These are phyloP conservation scores for Trapa incisa DNA, from an alignment of 345 rosid genomes.

Conservation along the genomic window DNA sequence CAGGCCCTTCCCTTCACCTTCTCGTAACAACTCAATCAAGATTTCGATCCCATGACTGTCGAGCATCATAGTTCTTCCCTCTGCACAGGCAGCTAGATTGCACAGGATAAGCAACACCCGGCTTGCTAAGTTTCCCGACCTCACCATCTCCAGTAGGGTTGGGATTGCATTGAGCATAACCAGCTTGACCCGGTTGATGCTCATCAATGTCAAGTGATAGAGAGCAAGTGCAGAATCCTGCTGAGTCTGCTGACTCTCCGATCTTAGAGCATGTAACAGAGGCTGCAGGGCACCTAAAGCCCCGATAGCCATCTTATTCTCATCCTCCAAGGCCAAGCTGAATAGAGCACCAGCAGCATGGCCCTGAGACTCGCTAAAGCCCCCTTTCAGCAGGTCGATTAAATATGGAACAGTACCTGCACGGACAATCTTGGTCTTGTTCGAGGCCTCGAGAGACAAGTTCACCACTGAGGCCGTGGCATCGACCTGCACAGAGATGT, in stretches of 20 bases:
- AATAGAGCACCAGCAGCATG: constrained; percentile 78
- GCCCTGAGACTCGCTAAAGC: constrained; percentile 55
- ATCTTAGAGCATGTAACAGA: constrained; percentile 48
- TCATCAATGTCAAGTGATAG: constrained; percentile 55
- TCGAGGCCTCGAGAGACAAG: constrained; percentile 50
- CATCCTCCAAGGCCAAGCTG: constrained; percentile 66
- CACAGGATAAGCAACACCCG: constrained; percentile 43
- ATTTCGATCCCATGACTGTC: constrained; percentile 59
- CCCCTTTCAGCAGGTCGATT: constrained; percentile 55
- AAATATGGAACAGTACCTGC: constrained; percentile 55
- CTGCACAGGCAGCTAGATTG: constrained; percentile 52
- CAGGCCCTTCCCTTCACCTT: constrained; percentile 23
- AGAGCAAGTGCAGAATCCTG: constrained; percentile 69
- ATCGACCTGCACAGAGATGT: constrained; percentile 53
- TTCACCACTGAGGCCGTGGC: constrained; percentile 64
- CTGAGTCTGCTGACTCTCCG: constrained; percentile 46
- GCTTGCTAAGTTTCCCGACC: constrained; percentile 31
- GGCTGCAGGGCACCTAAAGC: constrained; percentile 78
- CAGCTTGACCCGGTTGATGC: constrained; percentile 47
- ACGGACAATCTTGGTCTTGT: constrained; percentile 58
- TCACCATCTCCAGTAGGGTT: constrained; percentile 42
- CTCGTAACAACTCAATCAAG: constrained; percentile 43
- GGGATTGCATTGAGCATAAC: constrained; percentile 57
- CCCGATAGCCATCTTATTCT: constrained; percentile 73
- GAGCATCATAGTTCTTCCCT: constrained; percentile 58